phyloP scores from a whole-genome alignment of 1,284 basidiomycete species.

The Tilletia indica region DNA sequence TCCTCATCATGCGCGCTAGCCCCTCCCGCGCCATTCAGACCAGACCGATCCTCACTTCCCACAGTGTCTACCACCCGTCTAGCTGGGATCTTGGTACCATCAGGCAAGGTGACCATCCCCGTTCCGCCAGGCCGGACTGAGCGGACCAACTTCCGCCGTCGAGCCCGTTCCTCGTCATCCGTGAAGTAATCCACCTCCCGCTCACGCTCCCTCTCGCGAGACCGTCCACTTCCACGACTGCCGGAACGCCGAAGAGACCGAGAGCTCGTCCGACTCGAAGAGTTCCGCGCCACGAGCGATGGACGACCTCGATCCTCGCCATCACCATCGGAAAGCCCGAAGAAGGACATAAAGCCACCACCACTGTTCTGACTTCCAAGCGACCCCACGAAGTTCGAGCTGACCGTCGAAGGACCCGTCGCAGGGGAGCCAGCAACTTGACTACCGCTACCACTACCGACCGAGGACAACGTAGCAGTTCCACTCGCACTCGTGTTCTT shows the following conservation, averaged over 20 bases:
- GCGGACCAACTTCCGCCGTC: conserved; percentile 45
- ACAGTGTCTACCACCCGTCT: conserved; percentile 43
- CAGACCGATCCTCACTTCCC: conserved; percentile 24
- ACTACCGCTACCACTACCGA: background rate
- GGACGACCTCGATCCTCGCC: conserved; percentile 26
- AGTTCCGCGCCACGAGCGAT: background rate
- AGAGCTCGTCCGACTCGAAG: conserved; percentile 27
- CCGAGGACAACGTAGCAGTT: background rate
- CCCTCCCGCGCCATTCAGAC: background rate
- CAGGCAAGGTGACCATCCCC: conserved; percentile 53
- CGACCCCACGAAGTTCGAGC: background rate
- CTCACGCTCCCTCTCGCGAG: conserved; percentile 10
- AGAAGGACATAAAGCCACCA: conserved; percentile 4
- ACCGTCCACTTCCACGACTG: conserved; percentile 22
- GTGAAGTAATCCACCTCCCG: conserved; percentile 15
- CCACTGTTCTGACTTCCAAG: background rate
- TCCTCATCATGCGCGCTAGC: conserved; percentile 24
- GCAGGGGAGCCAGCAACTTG: background rate
- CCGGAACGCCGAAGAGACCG: conserved; percentile 24
- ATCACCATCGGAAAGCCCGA: conserved; percentile 26
- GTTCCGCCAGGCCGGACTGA: conserved; percentile 51
- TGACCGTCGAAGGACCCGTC: background rate
- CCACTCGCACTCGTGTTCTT: background rate
- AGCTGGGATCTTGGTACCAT: conserved; percentile 50
- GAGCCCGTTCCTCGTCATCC: conserved; percentile 34